These are phyloP conservation scores for Boletellus ananas DNA, from an alignment of 768 basidiomycete species.

Conservation along the genomic window DNA sequence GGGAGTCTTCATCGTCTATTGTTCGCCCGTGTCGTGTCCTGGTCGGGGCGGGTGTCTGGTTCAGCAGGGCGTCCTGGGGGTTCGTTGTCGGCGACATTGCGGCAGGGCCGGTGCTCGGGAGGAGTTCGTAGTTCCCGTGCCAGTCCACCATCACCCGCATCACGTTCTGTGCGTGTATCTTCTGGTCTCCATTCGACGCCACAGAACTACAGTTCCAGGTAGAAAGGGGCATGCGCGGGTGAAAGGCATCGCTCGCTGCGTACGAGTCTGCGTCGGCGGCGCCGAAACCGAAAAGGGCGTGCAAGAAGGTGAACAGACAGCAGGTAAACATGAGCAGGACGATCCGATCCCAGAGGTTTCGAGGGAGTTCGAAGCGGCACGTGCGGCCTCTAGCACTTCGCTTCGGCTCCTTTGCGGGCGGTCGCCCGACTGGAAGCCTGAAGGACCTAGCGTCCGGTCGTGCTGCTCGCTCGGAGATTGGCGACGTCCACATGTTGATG, in stretches of 20 bases:
- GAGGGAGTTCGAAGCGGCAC: slow-evolving; percentile 5
- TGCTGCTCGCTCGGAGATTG: not conserved
- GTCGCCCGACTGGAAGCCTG: not conserved
- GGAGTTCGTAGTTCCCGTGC: slow-evolving; percentile 20
- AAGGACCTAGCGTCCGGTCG: not conserved
- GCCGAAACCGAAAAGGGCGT: slow-evolving; percentile 24
- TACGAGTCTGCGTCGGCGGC: not conserved
- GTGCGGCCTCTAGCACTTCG: not conserved
- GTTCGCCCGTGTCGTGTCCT: not conserved
- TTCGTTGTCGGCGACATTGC: slow-evolving; percentile 3
- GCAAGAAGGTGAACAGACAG: slow-evolving; percentile 24
- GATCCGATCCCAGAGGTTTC: slow-evolving; percentile 19
- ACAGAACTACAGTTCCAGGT: not conserved
- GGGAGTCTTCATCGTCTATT: not conserved
- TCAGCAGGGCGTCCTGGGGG: slow-evolving; percentile 23
- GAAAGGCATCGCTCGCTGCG: not conserved
- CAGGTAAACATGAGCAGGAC: slow-evolving; percentile 24
- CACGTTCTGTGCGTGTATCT: not conserved
- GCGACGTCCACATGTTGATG: slow-evolving; percentile 13
- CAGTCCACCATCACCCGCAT: slow-evolving; percentile 14
- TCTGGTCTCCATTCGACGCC: not conserved
- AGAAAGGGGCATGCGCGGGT: not conserved
- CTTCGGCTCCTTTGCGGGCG: not conserved
- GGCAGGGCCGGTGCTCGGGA: not conserved
- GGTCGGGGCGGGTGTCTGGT: slow-evolving; percentile 11